phyloP scores from a whole-genome alignment of 192 early-diverging fungal genomes.

The Backusella morwellensis region DNA sequence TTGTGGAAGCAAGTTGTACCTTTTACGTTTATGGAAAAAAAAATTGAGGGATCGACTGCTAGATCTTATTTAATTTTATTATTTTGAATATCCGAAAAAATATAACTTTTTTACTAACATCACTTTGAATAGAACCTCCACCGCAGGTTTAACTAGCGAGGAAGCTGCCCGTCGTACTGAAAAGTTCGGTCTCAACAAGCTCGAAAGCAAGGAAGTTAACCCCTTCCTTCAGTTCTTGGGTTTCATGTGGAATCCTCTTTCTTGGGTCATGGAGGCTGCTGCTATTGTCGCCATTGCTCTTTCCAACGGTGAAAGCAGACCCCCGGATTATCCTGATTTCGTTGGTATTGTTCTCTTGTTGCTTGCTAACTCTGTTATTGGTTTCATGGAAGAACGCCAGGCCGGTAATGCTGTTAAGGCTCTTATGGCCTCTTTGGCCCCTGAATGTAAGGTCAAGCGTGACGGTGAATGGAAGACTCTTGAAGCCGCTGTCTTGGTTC shows the following conservation, averaged over 20 bases:
- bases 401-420: conserved; percentile 91
- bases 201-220: conserved; percentile 76
- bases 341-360: conserved; percentile 81
- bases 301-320: conserved; percentile 63
- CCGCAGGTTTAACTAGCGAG: conserved; percentile 58
- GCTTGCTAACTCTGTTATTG: conserved; percentile 81
- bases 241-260: conserved; percentile 81
- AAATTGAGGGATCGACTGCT: conserved; percentile 1
- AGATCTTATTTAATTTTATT: conserved; percentile 13
- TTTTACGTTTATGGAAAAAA: background rate
- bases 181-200: conserved; percentile 69
- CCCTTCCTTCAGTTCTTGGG: conserved; percentile 83
- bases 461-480: conserved; percentile 76
- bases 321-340: conserved; percentile 82
- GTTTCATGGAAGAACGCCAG: conserved; percentile 85
- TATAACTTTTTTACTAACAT: background rate
- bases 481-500: conserved; percentile 74
- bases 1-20: background rate
- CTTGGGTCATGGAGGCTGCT: conserved; percentile 85
- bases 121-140: conserved; percentile 36
- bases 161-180: conserved; percentile 61
- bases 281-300: conserved; percentile 74
- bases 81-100: conserved; percentile 3
- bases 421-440: conserved; percentile 84
- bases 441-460: conserved; percentile 85